Base-by-base conservation (phyloP, 108 stramenopile genomes). In the Cyclotella baltica region DNA sequence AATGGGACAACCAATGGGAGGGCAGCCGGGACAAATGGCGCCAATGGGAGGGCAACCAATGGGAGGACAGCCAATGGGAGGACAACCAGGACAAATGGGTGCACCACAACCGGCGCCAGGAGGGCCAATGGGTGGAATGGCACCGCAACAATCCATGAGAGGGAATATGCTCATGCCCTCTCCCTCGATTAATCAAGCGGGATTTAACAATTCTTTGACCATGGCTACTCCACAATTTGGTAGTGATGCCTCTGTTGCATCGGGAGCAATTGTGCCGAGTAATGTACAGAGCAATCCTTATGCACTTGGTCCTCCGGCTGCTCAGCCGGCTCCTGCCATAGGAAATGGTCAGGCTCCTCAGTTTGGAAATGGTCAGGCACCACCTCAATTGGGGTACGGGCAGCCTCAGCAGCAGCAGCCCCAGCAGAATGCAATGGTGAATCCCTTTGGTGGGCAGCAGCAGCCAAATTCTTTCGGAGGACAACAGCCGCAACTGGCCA, bases 241-340 rank as follows among this genome's bases (percentile, higher is more conserved):
- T 11, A 31, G 25, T 61, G 31, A 25, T 29, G 65, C 69, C 27
- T 59, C 58, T 68, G 53, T 75, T 16, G 66, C 57, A 46, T 31
- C 70, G 29, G 85, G 83, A 52, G 93, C 90, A 29, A 62, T 93
- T 61, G 91, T 92, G 11, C 81, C 87, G 6, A 83, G 88, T 6
- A 75, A 77, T 27, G 72, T 80, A 61, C 88, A 75, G 62, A 78
- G 76, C 52, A 88, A 89, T 62, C 90, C 80, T 9, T 81, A 81
- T 50, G 67, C 77, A 1, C 18, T 55, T 55, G 53, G 22, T 70
- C 43, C 63, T 20, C 38, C 30, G 48, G 74, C 48, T 68, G 53
- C 64, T 8, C n/a, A 53, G 35, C 43, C 76, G 46, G 57, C 75
- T 10, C 19, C 58, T 62, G 22, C 64, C 65, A 43, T 11, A 11